These are phyloP conservation scores for Phytophthora litchii DNA, from an alignment of 352 stramenopile species.

Conservation along the genomic window DNA sequence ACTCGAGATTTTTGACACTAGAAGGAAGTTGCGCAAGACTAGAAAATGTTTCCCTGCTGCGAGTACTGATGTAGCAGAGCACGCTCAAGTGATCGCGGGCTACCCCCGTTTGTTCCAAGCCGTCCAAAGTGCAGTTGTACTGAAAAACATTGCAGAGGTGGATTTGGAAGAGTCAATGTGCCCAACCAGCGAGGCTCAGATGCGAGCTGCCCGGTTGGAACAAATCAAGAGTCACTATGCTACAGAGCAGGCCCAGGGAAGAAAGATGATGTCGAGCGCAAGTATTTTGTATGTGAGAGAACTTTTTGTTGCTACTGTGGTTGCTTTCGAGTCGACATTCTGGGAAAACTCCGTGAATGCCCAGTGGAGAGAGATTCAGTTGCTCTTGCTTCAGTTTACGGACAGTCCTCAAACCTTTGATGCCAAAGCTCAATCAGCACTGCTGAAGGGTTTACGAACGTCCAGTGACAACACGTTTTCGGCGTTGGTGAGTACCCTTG, in stretches of 20 bases:
- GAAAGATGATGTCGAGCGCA: constrained; percentile 20
- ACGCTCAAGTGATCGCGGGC: constrained; percentile 45
- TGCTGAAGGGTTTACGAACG: constrained; percentile 39
- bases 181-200: constrained; percentile 55
- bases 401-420: constrained; percentile 26
- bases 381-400: constrained; percentile 28
- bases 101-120: constrained; percentile 66
- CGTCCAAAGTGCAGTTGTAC: constrained; percentile 55
- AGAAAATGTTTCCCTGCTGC: constrained; percentile 23
- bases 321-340: constrained; percentile 65
- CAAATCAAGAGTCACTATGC: constrained; percentile 61
- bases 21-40: constrained; percentile 58
- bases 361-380: constrained; percentile 37
- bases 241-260: constrained; percentile 17
- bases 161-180: constrained; percentile 65
- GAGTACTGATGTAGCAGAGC: constrained; percentile 49
- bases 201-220: constrained; percentile 52
- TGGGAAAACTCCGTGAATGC: constrained; percentile 1
- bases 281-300: constrained; percentile 46
- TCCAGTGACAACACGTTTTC: constrained; percentile 48
- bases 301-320: constrained; percentile 54
- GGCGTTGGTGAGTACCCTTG: constrained; percentile 42
- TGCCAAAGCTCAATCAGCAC: constrained; percentile 13
- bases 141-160: constrained; percentile 67
- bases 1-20: constrained; percentile 75